phyloP scores from a whole-genome alignment of 345 rosid species.

The Syzygium jambos region DNA sequence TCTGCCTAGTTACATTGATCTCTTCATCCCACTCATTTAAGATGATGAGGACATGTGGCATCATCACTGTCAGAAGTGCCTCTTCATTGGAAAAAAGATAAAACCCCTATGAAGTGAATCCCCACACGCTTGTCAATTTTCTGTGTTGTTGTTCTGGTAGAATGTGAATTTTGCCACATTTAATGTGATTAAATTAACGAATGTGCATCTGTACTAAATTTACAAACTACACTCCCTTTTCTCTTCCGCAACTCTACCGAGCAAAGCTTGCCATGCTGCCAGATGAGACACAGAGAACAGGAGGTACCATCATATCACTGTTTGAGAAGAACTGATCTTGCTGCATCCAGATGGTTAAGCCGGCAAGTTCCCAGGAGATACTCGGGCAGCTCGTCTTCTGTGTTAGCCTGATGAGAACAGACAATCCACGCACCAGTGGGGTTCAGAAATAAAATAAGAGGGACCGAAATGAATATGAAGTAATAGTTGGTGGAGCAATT shows the following conservation, averaged over 20 bases:
- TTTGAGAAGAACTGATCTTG: slow-evolving; percentile 46
- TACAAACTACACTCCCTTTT: neutral
- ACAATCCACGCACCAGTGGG: neutral
- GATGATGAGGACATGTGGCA: neutral
- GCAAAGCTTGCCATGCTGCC: neutral
- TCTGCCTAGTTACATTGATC: no score
- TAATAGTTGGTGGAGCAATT: no score
- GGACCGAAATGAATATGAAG: neutral
- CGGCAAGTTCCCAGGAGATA: slow-evolving; percentile 87
- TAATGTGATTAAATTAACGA: slow-evolving; percentile 17
- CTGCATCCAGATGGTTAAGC: slow-evolving; percentile 72
- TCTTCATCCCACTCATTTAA: neutral
- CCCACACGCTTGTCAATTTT: neutral
- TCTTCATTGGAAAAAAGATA: neutral
- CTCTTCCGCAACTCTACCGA: neutral
- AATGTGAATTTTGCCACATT: neutral
- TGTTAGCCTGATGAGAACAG: slow-evolving; percentile 52
- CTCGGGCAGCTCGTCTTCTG: slow-evolving; percentile 91
- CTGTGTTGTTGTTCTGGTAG: neutral
- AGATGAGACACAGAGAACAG: neutral
- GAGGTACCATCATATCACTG: slow-evolving; percentile 8
- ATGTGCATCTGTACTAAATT: neutral
- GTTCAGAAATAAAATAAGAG: neutral
- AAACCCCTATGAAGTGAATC: neutral
- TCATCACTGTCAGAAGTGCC: neutral